Conservation (phyloP, 495 filamentous ascomycete genomes). For the Acidiella bohemica region DNA sequence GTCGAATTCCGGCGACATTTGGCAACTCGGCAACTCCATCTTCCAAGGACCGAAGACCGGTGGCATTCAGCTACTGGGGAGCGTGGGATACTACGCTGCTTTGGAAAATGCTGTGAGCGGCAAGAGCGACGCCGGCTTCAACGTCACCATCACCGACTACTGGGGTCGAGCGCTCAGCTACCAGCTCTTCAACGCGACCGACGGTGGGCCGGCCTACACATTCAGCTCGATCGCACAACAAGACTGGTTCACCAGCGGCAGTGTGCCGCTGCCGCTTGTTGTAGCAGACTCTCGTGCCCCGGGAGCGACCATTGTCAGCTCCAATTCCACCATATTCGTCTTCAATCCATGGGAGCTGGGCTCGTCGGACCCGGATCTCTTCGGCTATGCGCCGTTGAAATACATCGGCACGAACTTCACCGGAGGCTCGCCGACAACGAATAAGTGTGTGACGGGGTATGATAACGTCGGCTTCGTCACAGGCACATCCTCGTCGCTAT, state of each 20-base stretch:
- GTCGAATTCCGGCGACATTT: slow-evolving; percentile 38
- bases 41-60: slow-evolving; percentile 48
- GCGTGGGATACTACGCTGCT: slow-evolving; percentile 52
- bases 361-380: slow-evolving; percentile 67
- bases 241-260: slow-evolving; percentile 51
- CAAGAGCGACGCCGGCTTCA: slow-evolving; percentile 60
- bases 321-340: slow-evolving; percentile 72
- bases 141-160: slow-evolving; percentile 73
- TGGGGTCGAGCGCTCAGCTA: slow-evolving; percentile 62
- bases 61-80: slow-evolving; percentile 36
- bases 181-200: slow-evolving; percentile 65
- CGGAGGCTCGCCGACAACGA: slow-evolving; percentile 44
- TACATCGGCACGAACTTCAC: slow-evolving; percentile 74
- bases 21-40: slow-evolving; percentile 71
- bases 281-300: slow-evolving; percentile 64
- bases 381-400: slow-evolving; percentile 58
- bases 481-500: slow-evolving; percentile 81
- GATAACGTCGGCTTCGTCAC: slow-evolving; percentile 79
- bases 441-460: slow-evolving; percentile 61
- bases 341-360: slow-evolving; percentile 86
- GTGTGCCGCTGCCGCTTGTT: slow-evolving; percentile 70
- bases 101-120: slow-evolving; percentile 45
- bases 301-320: slow-evolving; percentile 46
- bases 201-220: slow-evolving; percentile 70
- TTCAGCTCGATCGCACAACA: slow-evolving; percentile 73